phyloP scores from a whole-genome alignment of 2,329 filamentous ascomycete genomes.

The Stemphylium lycopersici region DNA sequence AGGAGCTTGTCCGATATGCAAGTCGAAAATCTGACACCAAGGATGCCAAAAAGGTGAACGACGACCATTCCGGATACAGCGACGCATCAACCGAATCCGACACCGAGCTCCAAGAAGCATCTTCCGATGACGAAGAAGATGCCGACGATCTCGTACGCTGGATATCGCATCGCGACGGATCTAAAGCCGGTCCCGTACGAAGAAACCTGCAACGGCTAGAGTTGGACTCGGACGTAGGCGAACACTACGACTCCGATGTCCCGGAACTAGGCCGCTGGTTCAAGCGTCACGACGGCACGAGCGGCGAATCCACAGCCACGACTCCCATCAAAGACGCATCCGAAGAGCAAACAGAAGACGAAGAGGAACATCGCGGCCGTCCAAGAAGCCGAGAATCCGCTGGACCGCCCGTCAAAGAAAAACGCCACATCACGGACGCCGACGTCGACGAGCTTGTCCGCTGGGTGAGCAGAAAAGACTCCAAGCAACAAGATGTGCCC shows the following conservation, averaged over 20 bases:
- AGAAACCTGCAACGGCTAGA: conserved; percentile 11
- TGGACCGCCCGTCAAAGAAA: conserved; percentile 5
- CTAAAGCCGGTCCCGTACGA: conserved; percentile 29
- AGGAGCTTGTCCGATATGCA: conserved; percentile 38
- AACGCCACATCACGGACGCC: conserved; percentile 21
- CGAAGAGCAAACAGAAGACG: background rate
- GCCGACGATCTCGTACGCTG: conserved; percentile 34
- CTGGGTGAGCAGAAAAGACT: conserved; percentile 31
- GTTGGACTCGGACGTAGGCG: conserved; percentile 14
- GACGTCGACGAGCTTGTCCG: conserved; percentile 37
- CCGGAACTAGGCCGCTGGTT: conserved; percentile 31
- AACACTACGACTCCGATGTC: conserved; percentile 29
- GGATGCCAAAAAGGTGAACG: background rate
- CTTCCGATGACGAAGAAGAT: conserved; percentile 25
- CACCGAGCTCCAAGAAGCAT: conserved; percentile 21
- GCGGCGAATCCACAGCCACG: conserved; percentile 26
- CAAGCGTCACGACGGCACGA: conserved; percentile 30
- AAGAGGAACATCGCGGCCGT: conserved; percentile 15
- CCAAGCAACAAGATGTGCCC: conserved; percentile 10
- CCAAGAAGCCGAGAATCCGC: conserved; percentile 15
- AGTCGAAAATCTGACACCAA: conserved; percentile 25
- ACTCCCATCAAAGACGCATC: conserved; percentile 6
- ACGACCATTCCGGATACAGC: conserved; percentile 23
- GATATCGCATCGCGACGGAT: conserved; percentile 31
- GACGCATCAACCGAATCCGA: conserved; percentile 42